Evolutionary conservation across 1,139 yeast species (phyloP), one percentile per base, ranked within the genome.

Genomic region (Candida sp.): DNA sequence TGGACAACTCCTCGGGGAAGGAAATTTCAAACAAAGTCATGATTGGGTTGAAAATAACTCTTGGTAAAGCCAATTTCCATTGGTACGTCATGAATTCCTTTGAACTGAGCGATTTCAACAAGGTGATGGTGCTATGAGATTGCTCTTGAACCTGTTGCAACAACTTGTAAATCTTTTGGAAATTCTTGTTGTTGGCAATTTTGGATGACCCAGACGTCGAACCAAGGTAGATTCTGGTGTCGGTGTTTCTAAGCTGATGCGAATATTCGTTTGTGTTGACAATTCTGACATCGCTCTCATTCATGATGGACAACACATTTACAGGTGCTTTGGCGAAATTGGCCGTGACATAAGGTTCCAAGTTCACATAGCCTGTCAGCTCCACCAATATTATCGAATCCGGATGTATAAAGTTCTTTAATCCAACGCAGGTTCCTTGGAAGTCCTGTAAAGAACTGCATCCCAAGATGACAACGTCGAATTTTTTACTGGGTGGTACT

Each of bases 11-110:
- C 35, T 72, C 71, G 1, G 96, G 91, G 58, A 73, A 78, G 5
- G 86, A 81, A 51, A 84, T 80, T 66, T 91, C 97, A 59, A 92
- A 85, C 25, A 90, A 67, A 34, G 91, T 78, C 45, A 90, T 74
- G 44, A 92, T 70, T 2, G 96, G 92, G 66, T 87, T 90, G 63
- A 91, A 85, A 12, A 92, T 86, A 44, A 91, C 82, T 54, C 86
- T 78, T 4, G 96, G 91, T 53, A 91, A 77, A 0, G 96, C 93
- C 52, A 89, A 77, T 63, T 86, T 86, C 97, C 97, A 91, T 68
- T 91, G 96, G 59, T 83, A 85, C 8, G 86, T 83, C 68, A 84
- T 73, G 62, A 87, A 88, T 58, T 87, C 91, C 48, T 77, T 70
- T 8, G 84, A 78, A 32, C 81, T 78, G 52, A 70, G 68, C 38